Base-by-base conservation (phyloP, 2,329 filamentous ascomycete genomes). In the Exophiala phaeomuriformis region DNA sequence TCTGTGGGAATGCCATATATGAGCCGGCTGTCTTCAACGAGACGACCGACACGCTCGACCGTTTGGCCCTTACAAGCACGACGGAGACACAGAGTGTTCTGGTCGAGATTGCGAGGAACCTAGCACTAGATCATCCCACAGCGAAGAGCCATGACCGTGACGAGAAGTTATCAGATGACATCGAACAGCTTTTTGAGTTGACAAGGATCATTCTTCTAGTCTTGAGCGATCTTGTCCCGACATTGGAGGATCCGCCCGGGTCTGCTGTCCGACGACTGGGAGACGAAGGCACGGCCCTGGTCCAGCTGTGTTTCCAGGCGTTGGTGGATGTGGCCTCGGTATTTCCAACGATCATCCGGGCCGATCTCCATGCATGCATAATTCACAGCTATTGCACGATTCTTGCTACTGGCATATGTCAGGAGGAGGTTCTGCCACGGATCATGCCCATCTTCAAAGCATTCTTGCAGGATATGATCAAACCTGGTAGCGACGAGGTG, bases 351-450 rank as follows among this genome's bases (percentile, higher is more conserved):
- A 90, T 98, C 64, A 98, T 98, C 74, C 93, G 93, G 67, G 91
- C 90, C 6, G 93, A 98, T 68, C 78, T 98, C 4, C 90, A 97
- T 66, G 91, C 93, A 37, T 97, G 91, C 65, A 95, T 97, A 61
- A 81, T 98, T 47, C 90, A 98, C 72, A 95, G 97, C 51, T 96
- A 97, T 66, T 86, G 88, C 50, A 95, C 90, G 0, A 93, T 95
- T 53, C 79, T 98, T 8, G 86, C 88, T 9, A 96, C 90, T 0
- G 85, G 88, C 0, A 78, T 83, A 7, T 97, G 91, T 65, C 94
- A 98, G 70, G 82, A 88, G 29, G 79, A 88, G 36, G 88, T 97
- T 32, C 85, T 97, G 1, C 91, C 93, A 0, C 88, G 94, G 69
- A 85, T 90, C 2, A 78, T 98, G 10, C 88, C 93, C 0, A 94